phyloP scores from a whole-genome alignment of 257 asterid genomes.

The Petrea volubilis region DNA sequence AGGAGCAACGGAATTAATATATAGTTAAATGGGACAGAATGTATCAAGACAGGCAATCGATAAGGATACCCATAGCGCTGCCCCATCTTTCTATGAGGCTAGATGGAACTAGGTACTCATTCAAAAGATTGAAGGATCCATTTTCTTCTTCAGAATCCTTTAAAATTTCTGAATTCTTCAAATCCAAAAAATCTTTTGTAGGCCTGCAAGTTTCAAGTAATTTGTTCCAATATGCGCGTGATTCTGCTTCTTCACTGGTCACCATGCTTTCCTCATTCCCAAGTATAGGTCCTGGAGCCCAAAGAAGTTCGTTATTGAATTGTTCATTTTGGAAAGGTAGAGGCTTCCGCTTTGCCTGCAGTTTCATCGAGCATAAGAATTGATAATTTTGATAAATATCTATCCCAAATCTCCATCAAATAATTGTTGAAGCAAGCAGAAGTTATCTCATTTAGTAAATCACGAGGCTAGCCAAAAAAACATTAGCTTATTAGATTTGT shows the following conservation, averaged over 20 bases:
- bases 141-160: conserved; percentile 41
- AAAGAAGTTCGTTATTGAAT: conserved; percentile 54
- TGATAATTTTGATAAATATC: neutral
- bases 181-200: conserved; percentile 64
- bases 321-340: conserved; percentile 49
- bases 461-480: neutral
- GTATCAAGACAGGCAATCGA: conserved; percentile 5
- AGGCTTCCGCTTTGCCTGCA: conserved; percentile 85
- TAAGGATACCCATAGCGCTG: conserved; percentile 92
- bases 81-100: conserved; percentile 89
- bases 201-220: conserved; percentile 63
- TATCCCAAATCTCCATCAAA: neutral
- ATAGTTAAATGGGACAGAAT: conserved; percentile 14
- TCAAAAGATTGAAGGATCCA: conserved; percentile 23
- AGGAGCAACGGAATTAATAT: conserved; percentile 11
- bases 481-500: neutral
- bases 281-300: conserved; percentile 60
- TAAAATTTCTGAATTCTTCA: conserved; percentile 36
- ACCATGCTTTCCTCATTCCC: conserved; percentile 38
- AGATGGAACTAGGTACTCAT: conserved; percentile 62
- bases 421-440: conserved; percentile 3
- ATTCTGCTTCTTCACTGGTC: conserved; percentile 37
- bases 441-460: neutral
- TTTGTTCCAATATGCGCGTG: conserved; percentile 43
- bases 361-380: conserved; percentile 21